Conservation (phyloP, 805 yeast genomes). For the Clavispora fructus region DNA sequence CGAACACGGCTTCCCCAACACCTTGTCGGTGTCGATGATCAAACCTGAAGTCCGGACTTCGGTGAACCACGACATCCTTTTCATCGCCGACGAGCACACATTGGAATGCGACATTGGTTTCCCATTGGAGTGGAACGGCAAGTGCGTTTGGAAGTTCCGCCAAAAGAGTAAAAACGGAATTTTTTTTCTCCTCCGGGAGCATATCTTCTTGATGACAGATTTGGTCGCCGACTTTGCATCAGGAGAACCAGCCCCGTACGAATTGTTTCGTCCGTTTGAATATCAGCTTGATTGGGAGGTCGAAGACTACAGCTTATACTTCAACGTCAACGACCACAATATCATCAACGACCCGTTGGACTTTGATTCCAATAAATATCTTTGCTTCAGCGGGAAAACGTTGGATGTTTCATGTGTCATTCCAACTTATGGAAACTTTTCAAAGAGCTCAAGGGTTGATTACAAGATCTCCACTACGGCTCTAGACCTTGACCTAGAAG, state of each 20-base stretch:
- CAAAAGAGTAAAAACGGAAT: slow-evolving; percentile 48
- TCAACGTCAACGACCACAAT: slow-evolving; percentile 83
- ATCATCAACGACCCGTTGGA: slow-evolving; percentile 87
- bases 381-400: slow-evolving; percentile 65
- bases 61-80: slow-evolving; percentile 80
- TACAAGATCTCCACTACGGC: slow-evolving; percentile 51
- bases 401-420: slow-evolving; percentile 44
- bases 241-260: slow-evolving; percentile 69
- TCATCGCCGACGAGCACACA: slow-evolving; percentile 54
- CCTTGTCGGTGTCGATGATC: slow-evolving; percentile 39
- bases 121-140: slow-evolving; percentile 83
- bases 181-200: slow-evolving; percentile 75
- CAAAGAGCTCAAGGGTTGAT: slow-evolving; percentile 46
- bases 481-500: slow-evolving; percentile 58
- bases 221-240: slow-evolving; percentile 69
- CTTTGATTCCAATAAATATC: slow-evolving; percentile 68
- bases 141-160: slow-evolving; percentile 61
- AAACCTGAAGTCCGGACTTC: slow-evolving; percentile 70
- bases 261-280: slow-evolving; percentile 65
- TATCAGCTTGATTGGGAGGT: slow-evolving; percentile 61
- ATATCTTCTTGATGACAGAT: slow-evolving; percentile 67
- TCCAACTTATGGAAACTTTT: slow-evolving; percentile 55
- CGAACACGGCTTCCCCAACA: slow-evolving; percentile 52
- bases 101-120: slow-evolving; percentile 55
- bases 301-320: slow-evolving; percentile 49